Base-by-base conservation (phyloP, 768 basidiomycete genomes). In the Pleurotus sapidus region DNA sequence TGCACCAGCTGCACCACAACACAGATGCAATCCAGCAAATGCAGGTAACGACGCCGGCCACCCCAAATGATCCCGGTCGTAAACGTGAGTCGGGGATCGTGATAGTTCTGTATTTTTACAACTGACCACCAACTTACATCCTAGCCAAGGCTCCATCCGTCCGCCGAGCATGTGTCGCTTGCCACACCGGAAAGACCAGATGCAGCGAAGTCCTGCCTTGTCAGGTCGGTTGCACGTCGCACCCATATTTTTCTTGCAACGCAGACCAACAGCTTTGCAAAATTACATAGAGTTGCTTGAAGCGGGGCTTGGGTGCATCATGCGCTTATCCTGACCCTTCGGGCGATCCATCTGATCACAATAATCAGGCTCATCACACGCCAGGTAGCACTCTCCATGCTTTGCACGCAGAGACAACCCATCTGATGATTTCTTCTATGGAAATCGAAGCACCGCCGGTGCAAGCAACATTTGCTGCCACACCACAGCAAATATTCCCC, bases 161-260 rank as follows among this genome's bases (percentile, higher is more conserved):
- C 55, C 83, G 90, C 61, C 79, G 90, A 60, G 90, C 90, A 1
- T 92, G 90, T 61, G 81, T 84, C 39, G 87, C 90, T 12, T 92
- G 90, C 71, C 90, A 92, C 70, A 76, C 88, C 50, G 90, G 90
- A 51, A 92, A 92, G 74, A 92, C 90, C 11, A 77, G 89, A 63
- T 92, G 90, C 64, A 90, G 88, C 63, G 90, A 92, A 72, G 84
- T 84, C 34, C 78, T 92, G 17, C 90, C 90, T 6, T 92, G 90
- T 71, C 89, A 91, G 83, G 89, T 88, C 61, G 34, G 66, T 60
- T 11, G 53, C 17, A 43, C 43, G 45, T 56, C 24, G 43, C 57
- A 37, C 12, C 27, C 39, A 14, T 47, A n/a, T 51, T 48, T 56
- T 51, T 9, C 55, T 34, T 37, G 51, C 51, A 37, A 40, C 43